A percentile compares a stretch with the other conserved stretches of the same genome.
Evolutionary conservation across 768 basidiomycete genomes (phyloP).

Genomic region (Amanita exitialis): DNA sequence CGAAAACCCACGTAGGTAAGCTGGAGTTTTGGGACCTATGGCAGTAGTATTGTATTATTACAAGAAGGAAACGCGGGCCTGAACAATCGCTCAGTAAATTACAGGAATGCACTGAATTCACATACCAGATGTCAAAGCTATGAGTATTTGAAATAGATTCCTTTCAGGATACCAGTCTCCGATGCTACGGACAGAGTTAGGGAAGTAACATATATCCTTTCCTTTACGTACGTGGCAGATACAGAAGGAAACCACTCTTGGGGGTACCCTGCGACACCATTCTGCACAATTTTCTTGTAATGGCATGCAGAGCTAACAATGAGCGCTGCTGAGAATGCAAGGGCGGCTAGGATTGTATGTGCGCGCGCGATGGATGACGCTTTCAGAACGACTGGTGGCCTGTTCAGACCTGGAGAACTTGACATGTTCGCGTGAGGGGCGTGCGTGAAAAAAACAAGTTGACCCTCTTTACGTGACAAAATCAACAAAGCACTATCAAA

Average conservation of each 20-base stretch:
- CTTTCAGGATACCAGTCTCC: slow-evolving; percentile 89
- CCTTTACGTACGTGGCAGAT: slow-evolving; percentile 57
- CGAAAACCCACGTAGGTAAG: slow-evolving; percentile 42
- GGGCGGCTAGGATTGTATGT: slow-evolving; percentile 57
- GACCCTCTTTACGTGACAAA: background rate
- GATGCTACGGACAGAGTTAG: slow-evolving; percentile 37
- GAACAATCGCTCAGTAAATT: background rate
- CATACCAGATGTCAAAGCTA: slow-evolving; percentile 72
- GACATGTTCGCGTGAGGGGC: background rate
- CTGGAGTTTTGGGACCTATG: slow-evolving; percentile 31
- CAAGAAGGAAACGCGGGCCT: slow-evolving; percentile 71
- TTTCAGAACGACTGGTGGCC: slow-evolving; percentile 19
- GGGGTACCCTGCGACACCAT: slow-evolving; percentile 72
- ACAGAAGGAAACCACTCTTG: slow-evolving; percentile 91
- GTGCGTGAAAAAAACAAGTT: background rate
- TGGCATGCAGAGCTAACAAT: slow-evolving; percentile 57
- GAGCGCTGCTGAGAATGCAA: slow-evolving; percentile 60
- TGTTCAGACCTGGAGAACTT: background rate
- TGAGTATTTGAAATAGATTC: slow-evolving; percentile 78
- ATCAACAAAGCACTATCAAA: background rate
- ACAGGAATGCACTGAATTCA: background rate
- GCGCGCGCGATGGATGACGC: slow-evolving; percentile 48
- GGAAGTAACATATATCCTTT: background rate
- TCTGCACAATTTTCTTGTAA: slow-evolving; percentile 80
- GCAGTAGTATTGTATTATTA: slow-evolving; percentile 53